Conservation (phyloP, 2,329 filamentous ascomycete genomes). For the Colletotrichum australisinense region DNA sequence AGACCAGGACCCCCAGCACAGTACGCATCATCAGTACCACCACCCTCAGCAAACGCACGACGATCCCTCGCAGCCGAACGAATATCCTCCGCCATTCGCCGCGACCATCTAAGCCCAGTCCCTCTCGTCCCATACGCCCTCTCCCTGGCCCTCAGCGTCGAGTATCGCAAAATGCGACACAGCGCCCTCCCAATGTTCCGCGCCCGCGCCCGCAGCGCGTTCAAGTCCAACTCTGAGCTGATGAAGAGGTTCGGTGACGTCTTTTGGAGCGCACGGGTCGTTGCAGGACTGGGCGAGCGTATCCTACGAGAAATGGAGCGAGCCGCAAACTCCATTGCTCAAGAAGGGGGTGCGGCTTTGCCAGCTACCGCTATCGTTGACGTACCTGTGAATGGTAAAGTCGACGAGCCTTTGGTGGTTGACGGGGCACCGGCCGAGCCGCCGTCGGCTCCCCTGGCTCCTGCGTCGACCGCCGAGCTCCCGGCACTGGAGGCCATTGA, state of each 20-base stretch:
- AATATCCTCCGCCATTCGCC: conserved; percentile 64
- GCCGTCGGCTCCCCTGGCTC: neutral
- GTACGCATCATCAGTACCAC: conserved; percentile 54
- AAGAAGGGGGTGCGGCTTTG: conserved; percentile 18
- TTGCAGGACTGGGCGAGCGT: conserved; percentile 65
- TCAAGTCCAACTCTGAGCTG: conserved; percentile 65
- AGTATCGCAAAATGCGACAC: conserved; percentile 73
- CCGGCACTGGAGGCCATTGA: conserved; percentile 47
- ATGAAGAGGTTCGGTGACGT: conserved; percentile 64
- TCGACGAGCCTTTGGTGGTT: neutral
- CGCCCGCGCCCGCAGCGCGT: conserved; percentile 63
- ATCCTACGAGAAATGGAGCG: conserved; percentile 68
- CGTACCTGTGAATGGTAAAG: neutral
- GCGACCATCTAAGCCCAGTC: conserved; percentile 63
- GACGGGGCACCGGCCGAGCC: conserved; percentile 32
- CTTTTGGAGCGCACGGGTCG: conserved; percentile 68
- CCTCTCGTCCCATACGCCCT: conserved; percentile 72
- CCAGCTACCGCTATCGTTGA: conserved; percentile 13
- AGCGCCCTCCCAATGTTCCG: conserved; percentile 70
- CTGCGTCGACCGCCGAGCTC: conserved; percentile 27
- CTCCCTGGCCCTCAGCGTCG: conserved; percentile 70
- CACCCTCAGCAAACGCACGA: conserved; percentile 64
- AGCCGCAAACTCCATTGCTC: conserved; percentile 56
- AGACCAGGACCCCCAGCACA: conserved; percentile 51
- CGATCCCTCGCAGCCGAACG: conserved; percentile 68